Base-by-base conservation (phyloP, 495 filamentous ascomycete species). In the Poronia punctata region DNA sequence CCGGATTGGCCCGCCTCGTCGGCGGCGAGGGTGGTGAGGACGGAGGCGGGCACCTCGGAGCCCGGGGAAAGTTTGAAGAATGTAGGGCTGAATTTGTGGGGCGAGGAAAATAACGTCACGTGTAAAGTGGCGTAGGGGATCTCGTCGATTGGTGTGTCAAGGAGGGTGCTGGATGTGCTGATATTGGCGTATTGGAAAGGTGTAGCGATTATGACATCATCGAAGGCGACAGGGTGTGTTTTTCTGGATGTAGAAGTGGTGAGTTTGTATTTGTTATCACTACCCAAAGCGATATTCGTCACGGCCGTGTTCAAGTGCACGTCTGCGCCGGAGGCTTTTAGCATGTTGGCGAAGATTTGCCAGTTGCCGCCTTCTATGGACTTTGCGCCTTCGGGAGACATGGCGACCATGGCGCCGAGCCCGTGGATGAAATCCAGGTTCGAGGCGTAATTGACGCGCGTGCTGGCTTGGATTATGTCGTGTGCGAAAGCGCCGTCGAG, bases 381-480 rank as follows among this genome's bases (percentile, higher is more conserved):
- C 50, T 88, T 77, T 0, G 89, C 86, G 4, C 87, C 86, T 35
- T 92, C 83, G 0, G 88, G 80, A 1, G 89, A 85, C 86, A 97
- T 86, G 2, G 67, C 60, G 28, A 71, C 92, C 83, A 96, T 90
- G 0, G 88, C 79, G 48, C 90, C 87, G 7, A 99, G 60, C 3
- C 86, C 93, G 52, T 99, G 90, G 21, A 97, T 92, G 30, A 80
- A 59, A 2, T 63, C 70, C 5, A 98, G 56, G 45, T 99, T 96
- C 47, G 90, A 86, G 0, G 83, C 92, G 65, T 97, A 97, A 56
- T 99, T 99, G 29, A 97, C 92, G 4, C 92, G 72, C 1, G 92
- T 97, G 48, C 80, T 84, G 2, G 92, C 86, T 64, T 97, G 93
- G 9, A 98, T 76, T 28, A 99, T 79, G 33, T 99, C 88, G 8